Evolutionary conservation across 805 yeast species (phyloP).

Genomic region (Suhomyces pyralidae): DNA sequence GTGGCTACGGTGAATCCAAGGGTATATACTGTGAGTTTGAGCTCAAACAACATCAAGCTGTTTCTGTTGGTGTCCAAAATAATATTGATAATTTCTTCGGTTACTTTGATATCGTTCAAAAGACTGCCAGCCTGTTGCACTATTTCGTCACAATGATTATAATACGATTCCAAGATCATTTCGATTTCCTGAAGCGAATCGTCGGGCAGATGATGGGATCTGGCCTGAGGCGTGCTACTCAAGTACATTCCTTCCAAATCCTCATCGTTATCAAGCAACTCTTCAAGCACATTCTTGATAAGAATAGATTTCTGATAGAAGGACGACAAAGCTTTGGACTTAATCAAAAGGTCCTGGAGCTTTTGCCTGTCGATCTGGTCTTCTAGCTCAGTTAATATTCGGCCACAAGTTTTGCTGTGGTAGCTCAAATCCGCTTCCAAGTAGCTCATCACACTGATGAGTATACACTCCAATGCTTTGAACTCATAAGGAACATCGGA

Average conservation of each 20-base stretch:
- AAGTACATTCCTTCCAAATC: constrained; percentile 79
- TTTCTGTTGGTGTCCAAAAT: constrained; percentile 90
- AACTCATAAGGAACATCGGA: constrained; percentile 58
- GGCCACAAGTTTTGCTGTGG: constrained; percentile 57
- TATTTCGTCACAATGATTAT: constrained; percentile 87
- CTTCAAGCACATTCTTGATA: constrained; percentile 79
- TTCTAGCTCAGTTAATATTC: constrained; percentile 67
- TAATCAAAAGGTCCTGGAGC: constrained; percentile 67
- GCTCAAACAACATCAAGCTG: constrained; percentile 80
- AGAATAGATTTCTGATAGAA: constrained; percentile 74
- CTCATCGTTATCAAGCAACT: constrained; percentile 80
- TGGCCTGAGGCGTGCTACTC: background rate
- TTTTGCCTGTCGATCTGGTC: constrained; percentile 74
- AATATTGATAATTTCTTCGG: constrained; percentile 90
- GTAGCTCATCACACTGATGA: constrained; percentile 75
- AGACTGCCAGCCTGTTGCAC: constrained; percentile 88
- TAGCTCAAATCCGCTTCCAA: constrained; percentile 71
- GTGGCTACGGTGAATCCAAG: constrained; percentile 85
- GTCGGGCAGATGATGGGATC: constrained; percentile 23
- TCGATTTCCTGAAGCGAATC: constrained; percentile 70
- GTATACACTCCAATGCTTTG: constrained; percentile 75
- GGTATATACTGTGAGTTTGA: constrained; percentile 79
- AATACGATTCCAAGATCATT: constrained; percentile 83
- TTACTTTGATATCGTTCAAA: constrained; percentile 78
- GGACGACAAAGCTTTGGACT: constrained; percentile 65